phyloP scores from a whole-genome alignment of 2,329 filamentous ascomycete genomes.

The Alternaria consortialis region DNA sequence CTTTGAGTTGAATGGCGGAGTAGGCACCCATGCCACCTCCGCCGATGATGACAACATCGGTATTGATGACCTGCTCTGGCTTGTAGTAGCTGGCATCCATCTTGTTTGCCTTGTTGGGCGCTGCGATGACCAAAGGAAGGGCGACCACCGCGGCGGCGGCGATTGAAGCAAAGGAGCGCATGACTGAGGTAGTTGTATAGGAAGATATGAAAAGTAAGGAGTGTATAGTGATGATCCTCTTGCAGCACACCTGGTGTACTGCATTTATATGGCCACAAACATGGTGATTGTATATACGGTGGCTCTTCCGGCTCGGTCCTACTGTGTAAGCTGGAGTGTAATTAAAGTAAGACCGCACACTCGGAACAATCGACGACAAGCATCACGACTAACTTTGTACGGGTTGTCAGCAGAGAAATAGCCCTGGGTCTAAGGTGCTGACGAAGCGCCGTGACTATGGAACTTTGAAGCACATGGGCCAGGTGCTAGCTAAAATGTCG shows the following conservation, averaged over 20 bases:
- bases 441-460: neutral
- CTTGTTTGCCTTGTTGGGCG: constrained; percentile 2
- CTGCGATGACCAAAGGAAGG: constrained; percentile 8
- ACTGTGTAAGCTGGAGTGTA: constrained; percentile 1
- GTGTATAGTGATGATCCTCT: neutral
- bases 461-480: neutral
- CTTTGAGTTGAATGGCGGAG: constrained; percentile 52
- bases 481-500: neutral
- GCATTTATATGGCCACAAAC: neutral
- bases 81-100: constrained; percentile 3
- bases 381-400: neutral
- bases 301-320: constrained; percentile 1
- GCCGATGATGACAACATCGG: constrained; percentile 52
- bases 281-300: neutral
- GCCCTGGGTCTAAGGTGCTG: neutral
- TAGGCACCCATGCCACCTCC: constrained; percentile 55
- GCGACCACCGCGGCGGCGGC: constrained; percentile 5
- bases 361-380: neutral
- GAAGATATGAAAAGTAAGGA: neutral
- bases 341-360: neutral
- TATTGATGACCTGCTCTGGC: constrained; percentile 5
- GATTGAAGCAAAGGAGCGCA: constrained; percentile 1
- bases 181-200: neutral
- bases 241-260: neutral
- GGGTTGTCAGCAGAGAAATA: neutral